Evolutionary conservation across 805 yeast species (phyloP).

Genomic region (Zygoascus bituminiphila): DNA sequence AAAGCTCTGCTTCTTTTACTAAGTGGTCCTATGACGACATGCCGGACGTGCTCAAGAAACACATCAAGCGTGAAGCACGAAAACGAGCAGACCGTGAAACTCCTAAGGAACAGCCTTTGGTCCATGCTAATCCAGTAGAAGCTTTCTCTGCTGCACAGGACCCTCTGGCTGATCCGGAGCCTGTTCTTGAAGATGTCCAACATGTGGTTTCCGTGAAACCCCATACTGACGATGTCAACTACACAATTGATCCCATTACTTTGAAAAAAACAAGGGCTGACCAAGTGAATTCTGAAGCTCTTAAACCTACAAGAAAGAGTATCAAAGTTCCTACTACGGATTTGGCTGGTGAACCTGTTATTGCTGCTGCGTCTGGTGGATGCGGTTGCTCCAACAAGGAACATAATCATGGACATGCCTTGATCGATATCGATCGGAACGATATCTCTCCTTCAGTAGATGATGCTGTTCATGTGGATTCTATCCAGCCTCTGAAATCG

Average conservation of each 20-base stretch:
- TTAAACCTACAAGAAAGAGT: background rate
- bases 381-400: background rate
- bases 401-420: background rate
- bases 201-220: background rate
- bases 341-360: background rate
- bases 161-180: background rate
- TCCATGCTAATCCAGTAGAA: no score
- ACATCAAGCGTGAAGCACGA: background rate
- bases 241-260: conserved; percentile 9
- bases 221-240: background rate
- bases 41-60: background rate
- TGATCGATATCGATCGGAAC: background rate
- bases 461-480: background rate
- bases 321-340: conserved; percentile 7
- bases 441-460: background rate
- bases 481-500: background rate
- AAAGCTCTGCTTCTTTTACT: background rate
- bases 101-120: background rate
- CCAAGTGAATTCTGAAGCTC: background rate
- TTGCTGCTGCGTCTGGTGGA: background rate
- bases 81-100: background rate
- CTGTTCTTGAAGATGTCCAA: background rate
- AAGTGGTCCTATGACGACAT: background rate
- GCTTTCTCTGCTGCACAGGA: background rate
- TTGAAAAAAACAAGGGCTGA: conserved; percentile 5